These are phyloP conservation scores for Fagus sylvatica DNA, from an alignment of 306 rosid genomes.

Conservation along the genomic window DNA sequence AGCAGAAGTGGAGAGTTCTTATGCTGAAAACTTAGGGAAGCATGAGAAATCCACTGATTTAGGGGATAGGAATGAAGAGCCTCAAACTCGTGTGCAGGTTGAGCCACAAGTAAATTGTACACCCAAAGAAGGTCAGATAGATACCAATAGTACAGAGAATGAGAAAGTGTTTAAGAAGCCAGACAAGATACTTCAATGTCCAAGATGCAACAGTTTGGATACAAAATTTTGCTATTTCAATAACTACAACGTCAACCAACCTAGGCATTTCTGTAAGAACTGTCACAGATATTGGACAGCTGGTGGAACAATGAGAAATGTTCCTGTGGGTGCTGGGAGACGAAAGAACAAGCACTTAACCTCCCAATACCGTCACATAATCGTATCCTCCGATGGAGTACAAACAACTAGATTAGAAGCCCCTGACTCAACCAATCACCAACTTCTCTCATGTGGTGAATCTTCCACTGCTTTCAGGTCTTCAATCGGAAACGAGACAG, in stretches of 20 bases:
- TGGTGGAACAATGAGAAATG: constrained; percentile 75
- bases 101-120: constrained; percentile 20
- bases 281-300: constrained; percentile 91
- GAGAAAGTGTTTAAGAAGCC: constrained; percentile 65
- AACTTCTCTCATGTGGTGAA: constrained; percentile 21
- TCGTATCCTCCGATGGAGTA: constrained; percentile 49
- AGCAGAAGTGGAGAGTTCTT: constrained; percentile 24
- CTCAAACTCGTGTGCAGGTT: constrained; percentile 16
- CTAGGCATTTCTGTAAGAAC: constrained; percentile 79
- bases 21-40: constrained; percentile 34
- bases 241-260: constrained; percentile 79
- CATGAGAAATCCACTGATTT: constrained; percentile 27
- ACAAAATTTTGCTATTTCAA: constrained; percentile 83
- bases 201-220: constrained; percentile 67
- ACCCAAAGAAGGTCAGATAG: constrained; percentile 24
- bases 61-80: constrained; percentile 28
- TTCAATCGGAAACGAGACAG: constrained; percentile 35
- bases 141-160: constrained; percentile 34
- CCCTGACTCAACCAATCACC: constrained; percentile 29
- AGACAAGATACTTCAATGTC: constrained; percentile 73
- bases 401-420: constrained; percentile 39
- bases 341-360: constrained; percentile 70
- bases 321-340: constrained; percentile 75
- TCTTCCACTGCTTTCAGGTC: constrained; percentile 31
- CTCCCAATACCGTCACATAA: constrained; percentile 54